A percentile compares a stretch with the other conserved stretches of the same genome.
These are phyloP conservation scores for Eucalyptus erythrocorys DNA, from an alignment of 345 rosid genomes.

Conservation along the genomic window DNA sequence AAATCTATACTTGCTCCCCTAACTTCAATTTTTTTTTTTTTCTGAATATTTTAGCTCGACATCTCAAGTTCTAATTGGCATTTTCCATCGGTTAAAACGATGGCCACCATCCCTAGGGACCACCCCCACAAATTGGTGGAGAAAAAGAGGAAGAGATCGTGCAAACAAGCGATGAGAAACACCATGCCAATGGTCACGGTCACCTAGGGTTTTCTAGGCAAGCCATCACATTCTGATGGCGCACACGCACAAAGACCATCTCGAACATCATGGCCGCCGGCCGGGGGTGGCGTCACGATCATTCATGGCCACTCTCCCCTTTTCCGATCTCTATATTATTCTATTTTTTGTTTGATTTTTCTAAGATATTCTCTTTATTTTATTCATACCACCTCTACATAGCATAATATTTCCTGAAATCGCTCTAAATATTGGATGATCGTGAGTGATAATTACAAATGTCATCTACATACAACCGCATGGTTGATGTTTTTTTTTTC, in stretches of 20 bases:
- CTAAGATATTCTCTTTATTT: not conserved
- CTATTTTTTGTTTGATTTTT: not conserved
- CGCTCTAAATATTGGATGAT: not conserved
- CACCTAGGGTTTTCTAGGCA: not conserved
- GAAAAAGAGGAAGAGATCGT: not conserved
- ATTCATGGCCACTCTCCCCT: not conserved
- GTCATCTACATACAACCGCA: not conserved
- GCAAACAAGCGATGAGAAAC: not conserved
- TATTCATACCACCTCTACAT: not conserved
- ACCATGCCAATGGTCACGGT: not conserved
- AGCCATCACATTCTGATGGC: not conserved
- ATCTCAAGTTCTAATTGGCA: not conserved
- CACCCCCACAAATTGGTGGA: not conserved
- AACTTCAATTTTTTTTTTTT: accelerated
- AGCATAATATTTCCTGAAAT: not conserved
- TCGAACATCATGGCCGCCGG: not conserved
- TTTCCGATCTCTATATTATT: not conserved
- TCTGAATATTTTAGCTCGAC: not conserved
- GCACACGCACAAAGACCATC: not conserved
- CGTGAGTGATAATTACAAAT: not conserved
- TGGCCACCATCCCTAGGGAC: not conserved
- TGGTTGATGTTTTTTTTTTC: not conserved
- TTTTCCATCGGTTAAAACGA: not conserved
- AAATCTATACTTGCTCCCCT: not conserved
- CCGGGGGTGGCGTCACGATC: not conserved